Evolutionary conservation across 169 alveolate genomes (phyloP).

Genomic region (Theileria annulata): DNA sequence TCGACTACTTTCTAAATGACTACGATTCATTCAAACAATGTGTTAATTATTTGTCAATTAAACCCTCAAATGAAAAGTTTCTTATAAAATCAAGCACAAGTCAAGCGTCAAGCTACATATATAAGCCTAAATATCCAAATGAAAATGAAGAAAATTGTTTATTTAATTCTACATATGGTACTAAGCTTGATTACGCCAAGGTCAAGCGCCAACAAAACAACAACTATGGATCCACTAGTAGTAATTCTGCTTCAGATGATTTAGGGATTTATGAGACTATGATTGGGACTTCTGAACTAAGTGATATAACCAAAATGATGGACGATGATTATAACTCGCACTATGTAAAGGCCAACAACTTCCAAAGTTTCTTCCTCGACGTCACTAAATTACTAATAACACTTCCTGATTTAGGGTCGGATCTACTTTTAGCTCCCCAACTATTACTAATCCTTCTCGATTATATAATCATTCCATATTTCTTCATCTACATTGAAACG

Average conservation of each 20-base stretch:
- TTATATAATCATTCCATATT: slow-evolving; percentile 18
- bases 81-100: slow-evolving; percentile 19
- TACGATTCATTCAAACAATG: slow-evolving; percentile 23
- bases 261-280: slow-evolving; percentile 12
- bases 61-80: slow-evolving; percentile 30
- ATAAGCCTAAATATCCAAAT: not conserved
- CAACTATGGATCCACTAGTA: not conserved
- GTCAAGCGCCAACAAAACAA: not conserved
- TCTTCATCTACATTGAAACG: slow-evolving; percentile 17
- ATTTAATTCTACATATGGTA: not conserved
- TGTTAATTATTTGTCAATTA: slow-evolving; percentile 17
- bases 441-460: slow-evolving; percentile 31
- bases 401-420: slow-evolving; percentile 30
- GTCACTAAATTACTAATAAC: slow-evolving; percentile 27
- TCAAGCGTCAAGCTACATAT: not conserved
- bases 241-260: not conserved
- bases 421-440: slow-evolving; percentile 36
- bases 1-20: slow-evolving; percentile 31
- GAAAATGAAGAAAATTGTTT: not conserved
- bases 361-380: slow-evolving; percentile 41
- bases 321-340: slow-evolving; percentile 32
- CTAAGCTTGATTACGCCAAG: not conserved
- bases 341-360: slow-evolving; percentile 18
- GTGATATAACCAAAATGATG: slow-evolving; percentile 18
- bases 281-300: slow-evolving; percentile 17